Evolutionary conservation across 768 basidiomycete species (phyloP), one percentile per base, ranked within the genome.

Genomic region (Candolleomyces eurysporus): DNA sequence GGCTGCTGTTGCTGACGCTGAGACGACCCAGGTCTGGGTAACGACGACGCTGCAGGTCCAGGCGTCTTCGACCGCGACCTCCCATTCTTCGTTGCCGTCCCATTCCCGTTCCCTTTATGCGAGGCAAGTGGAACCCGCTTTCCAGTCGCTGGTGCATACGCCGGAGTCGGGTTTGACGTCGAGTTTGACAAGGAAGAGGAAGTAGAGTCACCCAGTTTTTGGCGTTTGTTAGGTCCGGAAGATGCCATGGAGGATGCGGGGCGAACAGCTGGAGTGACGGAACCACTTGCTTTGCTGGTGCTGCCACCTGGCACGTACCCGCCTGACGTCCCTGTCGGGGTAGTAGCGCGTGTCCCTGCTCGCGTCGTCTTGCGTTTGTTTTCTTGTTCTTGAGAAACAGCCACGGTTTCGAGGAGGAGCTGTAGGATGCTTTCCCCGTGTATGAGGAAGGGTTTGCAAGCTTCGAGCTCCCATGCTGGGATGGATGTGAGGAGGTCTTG

Each of bases 401-500:
- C 85, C 50, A 89, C 74, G 7, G 82, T 85, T 65, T 91, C 88
- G 78, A 88, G 84, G 43, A 99, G 84, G 55, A 89, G 76, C 55
- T 89, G 88, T 52, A 96, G 72, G 66, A 98, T 88, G 65, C 89
- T 85, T 64, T 89, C 82, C 9, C 95, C 96, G 60, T 92, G 84
- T 2, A 97, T 90, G 57, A 92, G 80, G 82, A 98, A 98, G 1
- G 86, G 80, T 16, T 85, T 81, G 0, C 84, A 84, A 30, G 87
- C 78, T 63, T 85, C 82, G 49, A 87, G 80, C 73, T 99, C 97
- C 96, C 96, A 99, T 17, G 80, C 75, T 2, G 94, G 92, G 58
- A 98, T 86, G 0, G 85, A 80, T 0, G 78, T 72, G 5, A 96
- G 75, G 2, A 99, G 81, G 63, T 98, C 94, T 70, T 89, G 87